Percentiles rank a stretch among this genome's conserved stretches.
Conservation (phyloP, 2,329 filamentous ascomycete genomes). For the Zasmidium angulare region DNA sequence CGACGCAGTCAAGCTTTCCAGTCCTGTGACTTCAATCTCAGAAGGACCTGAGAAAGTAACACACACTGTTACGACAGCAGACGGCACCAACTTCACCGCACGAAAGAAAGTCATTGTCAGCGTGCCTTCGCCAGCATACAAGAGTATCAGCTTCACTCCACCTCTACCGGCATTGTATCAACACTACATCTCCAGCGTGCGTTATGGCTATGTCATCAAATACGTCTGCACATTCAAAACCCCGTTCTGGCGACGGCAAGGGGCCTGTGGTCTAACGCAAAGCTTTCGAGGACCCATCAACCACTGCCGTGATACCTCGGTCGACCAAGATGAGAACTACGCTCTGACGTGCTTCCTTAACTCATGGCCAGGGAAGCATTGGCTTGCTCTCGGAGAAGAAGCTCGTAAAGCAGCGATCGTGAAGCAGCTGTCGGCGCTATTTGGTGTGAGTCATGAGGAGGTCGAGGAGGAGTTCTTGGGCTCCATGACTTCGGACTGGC, state of each 20-base stretch:
- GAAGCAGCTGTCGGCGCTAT: neutral
- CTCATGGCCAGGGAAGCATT: neutral
- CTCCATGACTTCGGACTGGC: neutral
- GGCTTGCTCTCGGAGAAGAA: neutral
- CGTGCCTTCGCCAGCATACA: neutral
- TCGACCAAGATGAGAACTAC: neutral
- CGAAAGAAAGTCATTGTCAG: neutral
- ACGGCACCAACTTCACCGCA: neutral
- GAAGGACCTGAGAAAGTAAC: neutral
- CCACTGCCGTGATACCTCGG: neutral
- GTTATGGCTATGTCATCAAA: neutral
- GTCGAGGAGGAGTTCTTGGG: neutral
- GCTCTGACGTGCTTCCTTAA: neutral
- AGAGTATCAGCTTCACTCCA: neutral
- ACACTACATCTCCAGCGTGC: neutral
- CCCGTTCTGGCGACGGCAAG: neutral
- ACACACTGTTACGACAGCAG: neutral
- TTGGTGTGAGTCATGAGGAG: neutral
- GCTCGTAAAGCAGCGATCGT: neutral
- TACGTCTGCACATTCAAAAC: neutral
- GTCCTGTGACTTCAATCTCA: neutral
- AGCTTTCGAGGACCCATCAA: neutral
- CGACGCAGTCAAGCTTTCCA: neutral
- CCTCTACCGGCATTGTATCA: neutral
- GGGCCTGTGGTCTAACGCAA: neutral